A percentile compares a stretch with the other conserved stretches of the same genome.
Conservation (phyloP, 2,329 filamentous ascomycete species). For the Penicillium crustosum region DNA sequence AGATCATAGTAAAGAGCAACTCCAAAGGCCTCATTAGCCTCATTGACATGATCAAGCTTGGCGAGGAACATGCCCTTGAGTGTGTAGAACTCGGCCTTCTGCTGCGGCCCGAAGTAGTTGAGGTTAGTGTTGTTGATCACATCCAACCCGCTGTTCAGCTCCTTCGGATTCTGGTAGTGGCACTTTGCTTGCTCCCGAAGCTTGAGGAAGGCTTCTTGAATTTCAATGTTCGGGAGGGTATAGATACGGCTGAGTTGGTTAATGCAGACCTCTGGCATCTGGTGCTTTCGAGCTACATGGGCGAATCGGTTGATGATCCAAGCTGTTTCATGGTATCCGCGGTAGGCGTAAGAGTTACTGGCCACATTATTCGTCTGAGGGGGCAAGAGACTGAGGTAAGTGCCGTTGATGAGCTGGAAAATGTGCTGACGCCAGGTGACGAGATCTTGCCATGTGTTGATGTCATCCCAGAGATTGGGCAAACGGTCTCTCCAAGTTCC, state of each 20-base stretch:
- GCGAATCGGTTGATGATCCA: constrained; percentile 99
- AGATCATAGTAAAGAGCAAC: constrained; percentile 96
- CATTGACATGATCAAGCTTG: constrained; percentile 84
- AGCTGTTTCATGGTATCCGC: constrained; percentile 96
- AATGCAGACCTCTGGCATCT: constrained; percentile 94
- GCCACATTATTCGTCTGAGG: constrained; percentile 77
- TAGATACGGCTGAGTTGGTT: constrained; percentile 97
- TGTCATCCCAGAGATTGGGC: constrained; percentile 98
- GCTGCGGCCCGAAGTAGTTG: constrained; percentile 92
- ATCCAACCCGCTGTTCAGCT: constrained; percentile 88
- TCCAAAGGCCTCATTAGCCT: constrained; percentile 91
- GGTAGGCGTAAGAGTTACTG: constrained; percentile 91
- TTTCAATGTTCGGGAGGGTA: constrained; percentile 97
- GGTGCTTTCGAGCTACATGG: constrained; percentile 95
- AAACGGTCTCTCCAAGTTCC: constrained; percentile 94
- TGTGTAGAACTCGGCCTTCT: constrained; percentile 99
- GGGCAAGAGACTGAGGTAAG: constrained; percentile 82
- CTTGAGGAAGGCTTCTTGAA: constrained; percentile 98
- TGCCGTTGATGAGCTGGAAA: constrained; percentile 93
- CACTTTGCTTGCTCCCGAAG: constrained; percentile 98
- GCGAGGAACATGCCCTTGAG: constrained; percentile 99
- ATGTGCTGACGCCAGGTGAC: constrained; percentile 99
- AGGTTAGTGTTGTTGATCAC: constrained; percentile 99
- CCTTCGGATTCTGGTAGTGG: constrained; percentile 92
- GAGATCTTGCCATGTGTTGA: constrained; percentile 97